Base-by-base conservation (phyloP, 768 basidiomycete species). In the Fistulinella prunicolor region DNA sequence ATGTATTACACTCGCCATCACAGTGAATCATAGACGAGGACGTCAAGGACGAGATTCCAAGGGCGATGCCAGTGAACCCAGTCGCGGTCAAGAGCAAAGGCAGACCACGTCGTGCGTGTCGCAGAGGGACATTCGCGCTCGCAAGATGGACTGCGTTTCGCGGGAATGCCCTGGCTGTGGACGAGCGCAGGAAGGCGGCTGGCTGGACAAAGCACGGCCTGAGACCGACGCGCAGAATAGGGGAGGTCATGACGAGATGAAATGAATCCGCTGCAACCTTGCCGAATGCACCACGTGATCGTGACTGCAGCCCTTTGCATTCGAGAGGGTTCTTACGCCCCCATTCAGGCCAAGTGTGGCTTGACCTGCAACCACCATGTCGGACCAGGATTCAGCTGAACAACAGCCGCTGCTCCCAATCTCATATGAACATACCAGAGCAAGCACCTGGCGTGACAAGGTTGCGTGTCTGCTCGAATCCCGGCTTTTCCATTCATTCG, bases 391-490 rank as follows among this genome's bases (percentile, higher is more conserved):
- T 47, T 44, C 43, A 67, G 71, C 74, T 50, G 81, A 82, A 59
- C 68, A 71, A 46, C 69, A 79, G 49, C 75, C 73, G 20, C 64
- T 82, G 24, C 76, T 83, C 50, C 45, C 58, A 26, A 55, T 62
- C 17, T 39, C 59, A n/a, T 50, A 49, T 16, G 66, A 65, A n/a
- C 43, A 32, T 22, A 4, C 41, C 47, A 51, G 38, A 22, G 35
- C 44, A 40, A 24, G 14, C 24, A 48, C 52, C 53, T 65, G 51
- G 63, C 65, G 67, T 57, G 66, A 62, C 49, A 57, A 56, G 56
- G 69, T 75, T 3, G 80, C 75, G 5, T 54, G 69, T 34, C 44
- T 77, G 29, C 75, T 88, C 28, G 82, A 86, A 55, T 77, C 76
- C 45, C 62, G 59, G 24, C 53, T 55, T 38, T 69, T 85, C 29